Evolutionary conservation across 1,139 yeast species (phyloP).

Genomic region (Saccharomyces hybrid): DNA sequence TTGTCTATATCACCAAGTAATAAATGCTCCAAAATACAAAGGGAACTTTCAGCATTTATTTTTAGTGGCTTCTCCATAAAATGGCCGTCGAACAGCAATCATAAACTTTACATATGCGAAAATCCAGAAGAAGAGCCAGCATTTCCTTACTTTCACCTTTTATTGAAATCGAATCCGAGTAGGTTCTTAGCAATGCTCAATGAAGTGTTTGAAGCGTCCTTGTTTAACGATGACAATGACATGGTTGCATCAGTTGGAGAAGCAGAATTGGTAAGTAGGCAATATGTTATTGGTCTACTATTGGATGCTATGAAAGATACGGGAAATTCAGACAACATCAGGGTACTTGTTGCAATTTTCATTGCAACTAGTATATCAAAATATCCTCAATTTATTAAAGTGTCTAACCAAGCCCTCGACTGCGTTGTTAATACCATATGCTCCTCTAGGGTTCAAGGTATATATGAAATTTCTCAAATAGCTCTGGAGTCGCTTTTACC

Average conservation of each 20-base stretch:
- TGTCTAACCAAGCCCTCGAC: conserved; percentile 52
- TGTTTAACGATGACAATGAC: conserved; percentile 21
- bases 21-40: conserved; percentile 36
- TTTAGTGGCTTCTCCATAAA: conserved; percentile 44
- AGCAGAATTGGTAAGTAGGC: conserved; percentile 23
- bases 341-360: conserved; percentile 50
- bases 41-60: conserved; percentile 44
- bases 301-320: conserved; percentile 19
- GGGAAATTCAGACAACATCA: conserved; percentile 14
- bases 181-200: conserved; percentile 22
- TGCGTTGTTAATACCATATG: conserved; percentile 47
- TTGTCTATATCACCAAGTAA: conserved; percentile 34
- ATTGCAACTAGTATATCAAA: conserved; percentile 72
- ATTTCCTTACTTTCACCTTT: conserved; percentile 32
- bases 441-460: conserved; percentile 12
- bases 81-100: conserved; percentile 39
- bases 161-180: conserved; percentile 19
- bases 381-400: conserved; percentile 65
- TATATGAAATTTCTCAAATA: conserved; percentile 54
- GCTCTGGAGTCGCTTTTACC: conserved; percentile 65
- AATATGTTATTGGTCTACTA: conserved; percentile 28
- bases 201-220: conserved; percentile 28
- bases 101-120: conserved; percentile 18
- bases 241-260: conserved; percentile 1
- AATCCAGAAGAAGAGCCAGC: conserved; percentile 26